Evolutionary conservation across 495 filamentous ascomycete species (phyloP), one percentile per base, ranked within the genome.

Genomic region (Cladorrhinum samala): DNA sequence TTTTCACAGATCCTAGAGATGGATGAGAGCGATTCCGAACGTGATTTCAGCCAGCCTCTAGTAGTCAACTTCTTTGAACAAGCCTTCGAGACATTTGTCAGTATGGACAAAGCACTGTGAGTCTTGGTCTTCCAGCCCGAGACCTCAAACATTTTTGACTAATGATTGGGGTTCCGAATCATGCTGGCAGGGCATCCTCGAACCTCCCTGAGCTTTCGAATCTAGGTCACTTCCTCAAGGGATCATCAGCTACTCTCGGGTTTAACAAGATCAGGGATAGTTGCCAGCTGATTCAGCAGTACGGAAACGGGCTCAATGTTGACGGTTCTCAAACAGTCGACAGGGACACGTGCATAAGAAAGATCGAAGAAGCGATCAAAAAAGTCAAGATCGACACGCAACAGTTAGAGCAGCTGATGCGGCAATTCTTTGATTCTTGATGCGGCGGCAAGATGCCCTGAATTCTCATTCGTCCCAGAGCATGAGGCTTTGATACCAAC

Each of bases 1-100:
- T 98, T 98, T 55, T 84, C 87, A 53, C 93, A 98, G 71, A 96
- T 98, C 67, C 81, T 96, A 40, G 91, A 95, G 71, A 95, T 96
- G 91, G 91, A 96, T 64, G 91, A 96, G 40, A 86, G 87, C 53
- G 84, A 86, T 45, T 83, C 84, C 3, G 86, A 89, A 70, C 55
- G 89, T 84, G 51, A 95, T 43, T 77, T 77, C 76, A 89, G 84
- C 71, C 81, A 77, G 63, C 84, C 87, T 44, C 94, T 98, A 52
- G 94, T 98, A 3, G 83, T 78, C 59, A 88, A 87, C 37, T 98
- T 96, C 73, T 96, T 97, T 52, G 84, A 91, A 16, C 93, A 98
- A 70, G 93, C 93, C 9, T 78, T 87, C 49, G 77, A 76, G 52
- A 96, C 94, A 1, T 96, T 96, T 63, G 70, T 71, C 14, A 85